phyloP scores from a whole-genome alignment of 805 yeast species.

The Metschnikowia drakensbergensis region DNA sequence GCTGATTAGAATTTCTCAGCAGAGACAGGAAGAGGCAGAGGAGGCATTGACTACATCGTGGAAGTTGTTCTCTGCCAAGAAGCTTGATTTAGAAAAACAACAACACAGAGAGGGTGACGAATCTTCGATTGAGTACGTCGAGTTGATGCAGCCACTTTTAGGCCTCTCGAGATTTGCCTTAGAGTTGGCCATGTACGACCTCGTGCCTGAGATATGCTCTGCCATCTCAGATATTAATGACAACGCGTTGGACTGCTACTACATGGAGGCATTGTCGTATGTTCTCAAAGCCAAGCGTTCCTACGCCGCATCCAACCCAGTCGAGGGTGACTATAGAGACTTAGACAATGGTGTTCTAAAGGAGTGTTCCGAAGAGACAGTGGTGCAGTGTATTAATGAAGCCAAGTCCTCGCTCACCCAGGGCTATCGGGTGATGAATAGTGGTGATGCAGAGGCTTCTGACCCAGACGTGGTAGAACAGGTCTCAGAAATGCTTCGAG shows the following conservation, averaged over 20 bases:
- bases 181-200: constrained; percentile 71
- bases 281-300: constrained; percentile 39
- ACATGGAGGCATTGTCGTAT: constrained; percentile 77
- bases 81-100: constrained; percentile 44
- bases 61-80: constrained; percentile 58
- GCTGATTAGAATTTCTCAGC: constrained; percentile 87
- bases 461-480: constrained; percentile 60
- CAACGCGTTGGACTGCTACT: constrained; percentile 73
- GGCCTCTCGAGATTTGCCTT: constrained; percentile 70
- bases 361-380: constrained; percentile 25
- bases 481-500: constrained; percentile 45
- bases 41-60: constrained; percentile 67
- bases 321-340: constrained; percentile 40
- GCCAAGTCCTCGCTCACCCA: constrained; percentile 44
- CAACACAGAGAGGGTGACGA: constrained; percentile 29
- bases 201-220: constrained; percentile 60
- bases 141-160: constrained; percentile 67
- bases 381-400: constrained; percentile 31
- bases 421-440: constrained; percentile 40
- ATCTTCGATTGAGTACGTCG: constrained; percentile 52
- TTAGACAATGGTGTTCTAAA: constrained; percentile 22
- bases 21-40: constrained; percentile 65
- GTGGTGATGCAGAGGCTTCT: constrained; percentile 39
- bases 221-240: constrained; percentile 78
- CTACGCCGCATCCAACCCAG: constrained; percentile 26